Evolutionary conservation across 495 filamentous ascomycete genomes (phyloP).

Genomic region (Aspergillus diversus): DNA sequence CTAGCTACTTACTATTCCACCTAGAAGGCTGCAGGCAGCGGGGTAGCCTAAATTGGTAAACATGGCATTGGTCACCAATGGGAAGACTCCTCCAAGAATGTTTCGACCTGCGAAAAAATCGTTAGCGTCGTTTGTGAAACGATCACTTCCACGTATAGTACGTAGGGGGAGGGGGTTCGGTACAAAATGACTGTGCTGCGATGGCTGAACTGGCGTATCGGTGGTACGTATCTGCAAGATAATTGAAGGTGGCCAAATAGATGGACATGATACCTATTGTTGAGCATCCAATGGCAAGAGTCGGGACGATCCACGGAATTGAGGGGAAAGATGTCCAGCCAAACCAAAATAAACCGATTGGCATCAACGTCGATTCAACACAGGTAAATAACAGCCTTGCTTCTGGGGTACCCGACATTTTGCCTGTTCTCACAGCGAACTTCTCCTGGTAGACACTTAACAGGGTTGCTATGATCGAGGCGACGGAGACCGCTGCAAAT

Average conservation of each 20-base stretch:
- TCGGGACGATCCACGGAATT: conserved; percentile 78
- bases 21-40: conserved; percentile 74
- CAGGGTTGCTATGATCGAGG: conserved; percentile 66
- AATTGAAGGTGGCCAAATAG: conserved; percentile 92
- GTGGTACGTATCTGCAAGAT: conserved; percentile 90
- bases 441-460: conserved; percentile 76
- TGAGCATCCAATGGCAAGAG: conserved; percentile 69
- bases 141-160: background rate
- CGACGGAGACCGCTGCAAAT: conserved; percentile 63
- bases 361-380: conserved; percentile 67
- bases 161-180: background rate
- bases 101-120: conserved; percentile 60
- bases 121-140: background rate
- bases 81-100: conserved; percentile 81
- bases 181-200: conserved; percentile 82
- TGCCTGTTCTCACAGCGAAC: conserved; percentile 45
- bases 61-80: conserved; percentile 72
- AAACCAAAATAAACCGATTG: conserved; percentile 83
- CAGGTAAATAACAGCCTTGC: conserved; percentile 82
- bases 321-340: conserved; percentile 71
- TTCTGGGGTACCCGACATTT: conserved; percentile 66
- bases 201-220: conserved; percentile 83
- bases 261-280: conserved; percentile 89
- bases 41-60: conserved; percentile 73
- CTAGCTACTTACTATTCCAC: conserved; percentile 58